Percentiles rank a stretch among this genome's conserved stretches.
These are phyloP conservation scores for Pythium sukuiense DNA, from an alignment of 352 stramenopile genomes.

Conservation along the genomic window DNA sequence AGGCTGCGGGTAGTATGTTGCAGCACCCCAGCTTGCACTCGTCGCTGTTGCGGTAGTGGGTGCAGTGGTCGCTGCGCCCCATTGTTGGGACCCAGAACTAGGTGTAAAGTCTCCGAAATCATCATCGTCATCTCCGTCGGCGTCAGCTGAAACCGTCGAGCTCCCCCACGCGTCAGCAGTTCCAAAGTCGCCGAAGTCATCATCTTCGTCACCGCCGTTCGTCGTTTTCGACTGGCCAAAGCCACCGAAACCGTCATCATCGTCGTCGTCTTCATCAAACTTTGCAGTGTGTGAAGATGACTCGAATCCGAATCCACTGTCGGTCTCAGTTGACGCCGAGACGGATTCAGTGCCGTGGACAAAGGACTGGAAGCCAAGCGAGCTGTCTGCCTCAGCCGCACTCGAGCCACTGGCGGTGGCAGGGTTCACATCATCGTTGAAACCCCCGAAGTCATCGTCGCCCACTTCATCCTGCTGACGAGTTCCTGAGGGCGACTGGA, in stretches of 20 bases:
- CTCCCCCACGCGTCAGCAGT: constrained; percentile 11
- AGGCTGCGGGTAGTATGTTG: background rate
- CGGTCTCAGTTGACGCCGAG: background rate
- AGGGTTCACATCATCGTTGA: background rate
- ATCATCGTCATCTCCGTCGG: constrained; percentile 27
- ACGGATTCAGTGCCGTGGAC: background rate
- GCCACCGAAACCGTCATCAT: constrained; percentile 38
- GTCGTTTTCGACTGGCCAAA: constrained; percentile 31
- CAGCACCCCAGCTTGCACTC: background rate
- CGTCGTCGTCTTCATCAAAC: background rate
- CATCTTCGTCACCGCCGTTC: constrained; percentile 10
- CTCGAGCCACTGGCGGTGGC: background rate
- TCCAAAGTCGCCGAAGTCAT: constrained; percentile 35
- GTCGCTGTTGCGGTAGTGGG: background rate
- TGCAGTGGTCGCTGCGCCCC: constrained; percentile 1
- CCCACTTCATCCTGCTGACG: background rate
- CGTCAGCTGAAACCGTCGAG: background rate
- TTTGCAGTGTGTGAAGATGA: background rate
- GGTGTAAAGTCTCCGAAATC: constrained; percentile 45
- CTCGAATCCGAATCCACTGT: background rate
- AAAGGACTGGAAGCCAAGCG: background rate
- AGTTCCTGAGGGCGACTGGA: background rate
- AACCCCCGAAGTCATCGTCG: background rate
- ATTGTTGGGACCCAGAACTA: constrained; percentile 11
- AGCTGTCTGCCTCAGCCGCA: background rate